Base-by-base conservation (phyloP, 148 eudicot genomes). In the Mesembryanthemum crystallinum region DNA sequence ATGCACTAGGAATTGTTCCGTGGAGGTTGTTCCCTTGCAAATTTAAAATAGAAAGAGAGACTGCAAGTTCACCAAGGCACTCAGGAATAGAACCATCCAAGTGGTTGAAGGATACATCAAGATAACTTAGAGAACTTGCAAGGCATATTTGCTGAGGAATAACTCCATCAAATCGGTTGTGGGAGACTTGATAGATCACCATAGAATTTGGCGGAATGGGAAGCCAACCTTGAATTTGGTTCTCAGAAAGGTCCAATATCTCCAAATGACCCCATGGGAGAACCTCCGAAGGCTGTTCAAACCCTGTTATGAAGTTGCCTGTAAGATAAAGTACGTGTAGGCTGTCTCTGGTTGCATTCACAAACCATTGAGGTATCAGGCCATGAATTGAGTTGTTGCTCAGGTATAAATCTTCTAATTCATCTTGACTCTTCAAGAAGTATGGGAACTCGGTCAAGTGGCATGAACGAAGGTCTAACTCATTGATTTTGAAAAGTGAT, bases 71-170 rank as follows among this genome's bases (percentile, higher is more conserved):
- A 7, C 77, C 52, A 1, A 86, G 8, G 60, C 89, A 86, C 23
- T n/a, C 57, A 29, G 86, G 85, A 42, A 86, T 74, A 23, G 17
- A 54, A 3, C 85, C 86, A 65, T 55, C 74, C 52, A 86, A 6
- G 39, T 35, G 39, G 39, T 35, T 35, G 39, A 35, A 35, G 39
- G 39, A 35, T 35, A 35, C 3, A 6, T 35, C 39, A 35, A 35
- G 39, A 6, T 35, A 35, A 35, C 39, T 35, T 35, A 35, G 39
- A 35, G 39, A 35, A 35, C 39, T 35, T 35, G 39, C 39, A 35
- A 3, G 57, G 57, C 89, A 86, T 14, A 81, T 49, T 11, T 65
- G 37, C 21, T 63, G 8, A 27, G 84, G 82, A 29, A 80, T 80
- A 8, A 35, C 65, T 49, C 85, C 85, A 20, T 32, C 64, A 9